Conservation (phyloP, 805 yeast genomes). For the Starmerella apis region DNA sequence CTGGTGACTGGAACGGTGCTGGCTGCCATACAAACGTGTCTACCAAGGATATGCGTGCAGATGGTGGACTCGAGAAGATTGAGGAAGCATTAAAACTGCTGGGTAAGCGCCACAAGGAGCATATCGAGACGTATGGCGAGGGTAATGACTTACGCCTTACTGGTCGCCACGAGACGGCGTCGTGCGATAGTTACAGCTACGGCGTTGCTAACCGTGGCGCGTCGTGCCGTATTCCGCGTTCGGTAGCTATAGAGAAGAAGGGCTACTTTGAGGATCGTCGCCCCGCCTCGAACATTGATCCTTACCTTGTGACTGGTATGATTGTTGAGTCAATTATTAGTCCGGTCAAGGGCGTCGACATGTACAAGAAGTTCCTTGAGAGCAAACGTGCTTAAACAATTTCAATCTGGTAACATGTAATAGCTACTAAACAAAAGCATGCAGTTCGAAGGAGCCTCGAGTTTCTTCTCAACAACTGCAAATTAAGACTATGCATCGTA, state of each 20-base stretch:
- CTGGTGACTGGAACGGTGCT: conserved; percentile 99
- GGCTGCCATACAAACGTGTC: conserved; percentile 99
- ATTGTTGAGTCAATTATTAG: conserved; percentile 96
- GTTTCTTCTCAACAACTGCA: background rate
- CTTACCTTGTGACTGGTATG: conserved; percentile 96
- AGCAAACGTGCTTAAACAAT: conserved; percentile 7
- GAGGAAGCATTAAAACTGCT: conserved; percentile 88
- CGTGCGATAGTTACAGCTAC: conserved; percentile 76
- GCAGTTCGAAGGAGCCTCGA: background rate
- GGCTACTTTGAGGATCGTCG: conserved; percentile 99
- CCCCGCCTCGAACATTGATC: conserved; percentile 99
- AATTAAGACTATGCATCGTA: background rate
- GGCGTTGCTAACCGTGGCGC: conserved; percentile 99
- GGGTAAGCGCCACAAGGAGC: conserved; percentile 93
- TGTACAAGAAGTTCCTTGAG: conserved; percentile 35
- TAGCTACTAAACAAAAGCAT: background rate
- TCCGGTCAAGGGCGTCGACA: conserved; percentile 87
- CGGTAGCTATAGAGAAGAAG: conserved; percentile 94
- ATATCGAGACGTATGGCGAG: conserved; percentile 86
- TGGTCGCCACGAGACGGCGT: conserved; percentile 97
- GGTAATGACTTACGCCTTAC: conserved; percentile 94
- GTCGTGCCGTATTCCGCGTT: conserved; percentile 96
- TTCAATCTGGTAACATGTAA: background rate
- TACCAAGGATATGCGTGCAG: conserved; percentile 77
- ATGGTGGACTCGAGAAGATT: conserved; percentile 93